Evolutionary conservation across 768 basidiomycete species (phyloP).

Genomic region (Stropharia rugosoannulata): DNA sequence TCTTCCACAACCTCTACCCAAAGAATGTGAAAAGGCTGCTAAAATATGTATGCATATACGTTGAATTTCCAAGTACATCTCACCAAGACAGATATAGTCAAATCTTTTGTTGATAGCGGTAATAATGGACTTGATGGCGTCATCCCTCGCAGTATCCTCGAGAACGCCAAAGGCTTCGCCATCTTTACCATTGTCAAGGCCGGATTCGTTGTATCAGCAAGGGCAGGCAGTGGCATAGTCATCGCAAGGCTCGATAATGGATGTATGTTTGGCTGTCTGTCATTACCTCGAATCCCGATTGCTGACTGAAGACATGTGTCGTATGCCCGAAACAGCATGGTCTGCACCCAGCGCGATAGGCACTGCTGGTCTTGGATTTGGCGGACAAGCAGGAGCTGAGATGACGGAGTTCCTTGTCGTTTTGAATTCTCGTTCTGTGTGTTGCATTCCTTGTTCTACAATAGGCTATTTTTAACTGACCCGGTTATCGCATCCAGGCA

Average conservation of each 20-base stretch:
- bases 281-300: conserved; percentile 1
- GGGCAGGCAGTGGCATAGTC: conserved; percentile 85
- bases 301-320: conserved; percentile 2
- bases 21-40: conserved; percentile 85
- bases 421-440: conserved; percentile 79
- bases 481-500: conserved; percentile 37
- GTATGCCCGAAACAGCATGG: conserved; percentile 59
- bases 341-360: conserved; percentile 95
- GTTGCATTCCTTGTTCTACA: background rate
- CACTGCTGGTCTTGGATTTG: conserved; percentile 86
- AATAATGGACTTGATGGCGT: conserved; percentile 86
- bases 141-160: conserved; percentile 48
- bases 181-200: conserved; percentile 90
- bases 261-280: conserved; percentile 45
- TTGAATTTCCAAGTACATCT: conserved; percentile 7
- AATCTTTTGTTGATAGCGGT: conserved; percentile 76
- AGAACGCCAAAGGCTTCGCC: conserved; percentile 73
- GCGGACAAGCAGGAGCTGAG: conserved; percentile 80
- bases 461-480: background rate
- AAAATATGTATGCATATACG: conserved; percentile 65
- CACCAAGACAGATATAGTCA: conserved; percentile 45
- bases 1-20: conserved; percentile 61
- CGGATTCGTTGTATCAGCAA: conserved; percentile 68
- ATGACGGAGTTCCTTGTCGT: conserved; percentile 92
- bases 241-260: conserved; percentile 84